These are phyloP conservation scores for Salicornia ramosissima DNA, from an alignment of 148 eudicot species.

Conservation along the genomic window DNA sequence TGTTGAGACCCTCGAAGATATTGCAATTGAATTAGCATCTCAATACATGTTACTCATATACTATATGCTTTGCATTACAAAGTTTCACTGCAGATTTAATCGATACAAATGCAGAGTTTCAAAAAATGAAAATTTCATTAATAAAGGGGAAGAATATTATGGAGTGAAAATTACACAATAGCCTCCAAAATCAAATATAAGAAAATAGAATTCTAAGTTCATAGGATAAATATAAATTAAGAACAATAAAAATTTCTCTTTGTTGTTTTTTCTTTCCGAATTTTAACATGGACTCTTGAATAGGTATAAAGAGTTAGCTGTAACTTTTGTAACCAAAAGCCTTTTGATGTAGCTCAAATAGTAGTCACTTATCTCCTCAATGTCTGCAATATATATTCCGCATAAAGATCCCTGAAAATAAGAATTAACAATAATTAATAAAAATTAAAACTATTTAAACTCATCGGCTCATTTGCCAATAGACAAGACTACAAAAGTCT, in stretches of 20 bases:
- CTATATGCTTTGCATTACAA: too few relatives aligned
- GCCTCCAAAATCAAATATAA: not conserved
- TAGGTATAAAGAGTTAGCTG: not conserved
- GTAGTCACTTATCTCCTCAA: constrained; percentile 35
- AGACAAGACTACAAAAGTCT: not conserved
- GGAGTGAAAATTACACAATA: too few relatives aligned
- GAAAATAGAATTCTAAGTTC: constrained; percentile 1
- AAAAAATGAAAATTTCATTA: too few relatives aligned
- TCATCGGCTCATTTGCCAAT: not conserved
- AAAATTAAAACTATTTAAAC: not conserved
- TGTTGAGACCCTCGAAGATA: too few relatives aligned
- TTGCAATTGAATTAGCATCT: too few relatives aligned
- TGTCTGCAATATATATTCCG: constrained; percentile 53
- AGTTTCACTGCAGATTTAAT: too few relatives aligned
- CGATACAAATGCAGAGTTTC: too few relatives aligned
- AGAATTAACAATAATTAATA: not conserved
- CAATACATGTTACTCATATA: too few relatives aligned
- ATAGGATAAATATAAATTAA: not conserved
- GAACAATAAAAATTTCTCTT: not conserved
- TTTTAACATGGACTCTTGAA: not conserved
- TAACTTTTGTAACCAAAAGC: not conserved
- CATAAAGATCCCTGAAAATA: constrained; percentile 54
- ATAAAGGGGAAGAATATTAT: too few relatives aligned
- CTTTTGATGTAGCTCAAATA: not conserved
- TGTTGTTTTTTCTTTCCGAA: not conserved